Evolutionary conservation across 2,329 filamentous ascomycete genomes (phyloP).

Genomic region (Colletotrichum tamarilloi): DNA sequence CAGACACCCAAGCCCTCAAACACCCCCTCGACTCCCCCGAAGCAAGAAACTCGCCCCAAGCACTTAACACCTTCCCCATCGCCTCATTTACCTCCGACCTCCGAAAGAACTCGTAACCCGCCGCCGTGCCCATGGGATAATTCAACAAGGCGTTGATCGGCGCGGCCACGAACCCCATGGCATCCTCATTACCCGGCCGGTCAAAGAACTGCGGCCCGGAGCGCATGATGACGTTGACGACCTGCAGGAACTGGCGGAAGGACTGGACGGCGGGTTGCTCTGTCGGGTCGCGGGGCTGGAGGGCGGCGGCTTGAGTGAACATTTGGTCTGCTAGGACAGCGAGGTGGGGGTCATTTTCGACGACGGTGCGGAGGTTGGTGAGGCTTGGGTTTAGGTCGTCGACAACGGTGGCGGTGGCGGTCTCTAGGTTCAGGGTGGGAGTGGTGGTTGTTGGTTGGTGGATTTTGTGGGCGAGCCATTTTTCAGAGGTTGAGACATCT

Average conservation of each 20-base stretch:
- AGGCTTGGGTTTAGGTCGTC: neutral
- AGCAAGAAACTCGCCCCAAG: constrained; percentile 47
- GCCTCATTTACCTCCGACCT: constrained; percentile 61
- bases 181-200: neutral
- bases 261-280: constrained; percentile 4
- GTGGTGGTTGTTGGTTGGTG: neutral
- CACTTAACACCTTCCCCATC: constrained; percentile 62
- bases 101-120: constrained; percentile 65
- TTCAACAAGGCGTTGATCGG: constrained; percentile 69
- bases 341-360: neutral
- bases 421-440: too few relatives aligned
- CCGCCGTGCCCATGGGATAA: constrained; percentile 68
- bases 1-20: constrained; percentile 37
- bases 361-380: neutral
- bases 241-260: constrained; percentile 12
- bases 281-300: constrained; percentile 2
- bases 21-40: constrained; percentile 40
- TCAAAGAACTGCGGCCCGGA: constrained; percentile 8
- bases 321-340: constrained; percentile 2
- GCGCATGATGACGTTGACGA: neutral
- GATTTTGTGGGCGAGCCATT: constrained; percentile 3
- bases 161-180: constrained; percentile 59
- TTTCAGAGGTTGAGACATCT: neutral
- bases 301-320: constrained; percentile 12
- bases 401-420: neutral